phyloP scores from a whole-genome alignment of 805 yeast genomes.

The Starmerella stellata region DNA sequence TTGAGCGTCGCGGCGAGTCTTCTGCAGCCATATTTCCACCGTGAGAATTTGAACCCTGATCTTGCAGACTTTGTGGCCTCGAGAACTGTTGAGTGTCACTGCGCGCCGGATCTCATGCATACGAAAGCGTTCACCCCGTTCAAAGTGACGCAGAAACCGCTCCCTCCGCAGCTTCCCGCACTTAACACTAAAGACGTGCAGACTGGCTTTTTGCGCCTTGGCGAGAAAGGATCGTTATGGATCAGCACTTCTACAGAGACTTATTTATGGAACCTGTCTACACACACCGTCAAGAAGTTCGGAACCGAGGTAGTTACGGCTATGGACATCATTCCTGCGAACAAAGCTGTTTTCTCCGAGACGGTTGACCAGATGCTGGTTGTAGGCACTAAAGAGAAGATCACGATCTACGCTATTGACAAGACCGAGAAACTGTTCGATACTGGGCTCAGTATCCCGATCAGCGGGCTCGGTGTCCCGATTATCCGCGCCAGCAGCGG shows the following conservation, averaged over 20 bases:
- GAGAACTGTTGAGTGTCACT: conserved; percentile 12
- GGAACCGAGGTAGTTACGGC: conserved; percentile 64
- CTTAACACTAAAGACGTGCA: neutral
- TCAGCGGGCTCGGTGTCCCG: conserved; percentile 58
- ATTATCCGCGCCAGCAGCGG: conserved; percentile 44
- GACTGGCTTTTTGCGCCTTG: conserved; percentile 51
- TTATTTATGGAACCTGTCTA: conserved; percentile 64
- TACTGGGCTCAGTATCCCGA: conserved; percentile 63
- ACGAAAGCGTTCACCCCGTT: conserved; percentile 13
- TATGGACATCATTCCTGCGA: conserved; percentile 66
- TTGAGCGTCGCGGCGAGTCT: conserved; percentile 14
- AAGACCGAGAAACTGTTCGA: conserved; percentile 51
- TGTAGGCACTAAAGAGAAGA: conserved; percentile 61
- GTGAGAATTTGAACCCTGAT: conserved; percentile 15
- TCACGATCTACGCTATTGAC: conserved; percentile 60
- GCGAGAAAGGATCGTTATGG: conserved; percentile 73
- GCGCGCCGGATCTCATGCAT: conserved; percentile 11
- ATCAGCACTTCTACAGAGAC: conserved; percentile 58
- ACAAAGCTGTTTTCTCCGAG: conserved; percentile 59
- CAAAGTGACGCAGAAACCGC: conserved; percentile 4
- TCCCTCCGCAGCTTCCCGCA: conserved; percentile 9
- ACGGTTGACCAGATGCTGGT: conserved; percentile 55
- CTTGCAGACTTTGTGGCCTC: conserved; percentile 14
- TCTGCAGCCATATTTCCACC: conserved; percentile 14
- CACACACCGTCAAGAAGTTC: conserved; percentile 54